Conservation (phyloP, 148 eudicot species). For the Rhododendron kiyosumense region DNA sequence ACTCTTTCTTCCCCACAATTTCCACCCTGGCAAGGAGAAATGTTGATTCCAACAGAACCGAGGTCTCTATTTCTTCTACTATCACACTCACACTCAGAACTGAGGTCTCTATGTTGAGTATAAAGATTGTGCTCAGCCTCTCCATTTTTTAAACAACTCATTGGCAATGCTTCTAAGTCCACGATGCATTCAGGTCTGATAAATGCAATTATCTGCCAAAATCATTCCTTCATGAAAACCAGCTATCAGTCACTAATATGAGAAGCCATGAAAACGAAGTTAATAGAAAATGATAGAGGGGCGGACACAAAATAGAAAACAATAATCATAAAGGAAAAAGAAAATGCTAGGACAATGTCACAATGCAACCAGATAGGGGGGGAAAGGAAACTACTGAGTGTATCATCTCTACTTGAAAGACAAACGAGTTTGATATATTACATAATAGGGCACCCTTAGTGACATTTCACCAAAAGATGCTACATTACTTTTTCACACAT, state of each 20-base stretch:
- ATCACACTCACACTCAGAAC: slow-evolving; percentile 10
- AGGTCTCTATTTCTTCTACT: slow-evolving; percentile 28
- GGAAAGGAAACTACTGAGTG: background rate
- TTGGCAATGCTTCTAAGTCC: slow-evolving; percentile 40
- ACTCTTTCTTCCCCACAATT: slow-evolving; percentile 23
- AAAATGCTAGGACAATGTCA: background rate
- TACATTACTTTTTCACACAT: background rate
- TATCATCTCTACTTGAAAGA: background rate
- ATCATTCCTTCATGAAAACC: slow-evolving; percentile 24
- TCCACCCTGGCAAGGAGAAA: slow-evolving; percentile 2
- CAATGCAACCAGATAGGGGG: background rate
- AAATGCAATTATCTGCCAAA: slow-evolving; percentile 17
- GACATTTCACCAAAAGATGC: background rate
- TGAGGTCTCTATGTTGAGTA: slow-evolving; percentile 21
- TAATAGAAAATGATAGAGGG: background rate
- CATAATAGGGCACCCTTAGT: background rate
- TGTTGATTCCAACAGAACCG: slow-evolving; percentile 25
- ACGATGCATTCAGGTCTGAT: slow-evolving; percentile 24
- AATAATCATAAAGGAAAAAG: background rate
- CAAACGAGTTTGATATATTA: background rate
- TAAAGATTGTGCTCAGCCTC: slow-evolving; percentile 24
- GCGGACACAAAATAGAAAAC: background rate
- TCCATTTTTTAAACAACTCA: slow-evolving; percentile 24
- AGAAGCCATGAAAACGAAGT: background rate
- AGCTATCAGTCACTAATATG: background rate